Base-by-base conservation (phyloP, 495 filamentous ascomycete species). In the Clavariopsis aquatica region DNA sequence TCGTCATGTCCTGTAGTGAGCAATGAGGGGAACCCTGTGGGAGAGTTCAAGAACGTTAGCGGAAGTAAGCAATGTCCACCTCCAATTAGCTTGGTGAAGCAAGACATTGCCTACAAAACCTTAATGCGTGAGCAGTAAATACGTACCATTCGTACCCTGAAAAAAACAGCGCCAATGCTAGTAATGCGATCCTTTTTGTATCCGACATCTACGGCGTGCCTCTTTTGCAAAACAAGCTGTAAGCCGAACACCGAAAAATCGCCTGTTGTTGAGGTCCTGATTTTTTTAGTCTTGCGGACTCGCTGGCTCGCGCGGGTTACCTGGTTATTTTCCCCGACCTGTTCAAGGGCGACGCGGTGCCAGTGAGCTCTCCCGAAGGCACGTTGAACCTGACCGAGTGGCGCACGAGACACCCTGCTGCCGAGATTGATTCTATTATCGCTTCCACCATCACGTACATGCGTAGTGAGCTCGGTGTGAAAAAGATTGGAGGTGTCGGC, bases 161-260 rank as follows among this genome's bases (percentile, higher is more conserved):
- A 49, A 22, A 23, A 19, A 47, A 43, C 8, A 36, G 20, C 36
- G 7, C 23, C 2, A 62, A 57, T 23, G 34, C 20, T 19, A 62
- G 36, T 24, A 62, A 4, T 22, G 64, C 64, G 20, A 58, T 67
- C 23, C 49, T 67, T 52, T 67, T 34, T 38, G 22, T 67, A 0
- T 62, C 38, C 22, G 64, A 67, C 24, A 52, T 67, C 41, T 67
- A 20, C 27, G 64, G 64, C 49, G 47, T 62, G 24, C 51, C 57
- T 7, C 43, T 52, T 19, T 24, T 57, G 22, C 24, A 67, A 29
- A 67, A 67, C 36, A 67, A 58, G 55, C 58, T 67, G 64, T 62
- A 57, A 45, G 45, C 27, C 9, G 4, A 6, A 31, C 24, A n/a
- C 20, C n/a, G n/a, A n/a, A n/a, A n/a, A n/a, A n/a, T n/a, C n/a